phyloP scores from a whole-genome alignment of 306 rosid genomes.

The Casuarina equisetifolia region DNA sequence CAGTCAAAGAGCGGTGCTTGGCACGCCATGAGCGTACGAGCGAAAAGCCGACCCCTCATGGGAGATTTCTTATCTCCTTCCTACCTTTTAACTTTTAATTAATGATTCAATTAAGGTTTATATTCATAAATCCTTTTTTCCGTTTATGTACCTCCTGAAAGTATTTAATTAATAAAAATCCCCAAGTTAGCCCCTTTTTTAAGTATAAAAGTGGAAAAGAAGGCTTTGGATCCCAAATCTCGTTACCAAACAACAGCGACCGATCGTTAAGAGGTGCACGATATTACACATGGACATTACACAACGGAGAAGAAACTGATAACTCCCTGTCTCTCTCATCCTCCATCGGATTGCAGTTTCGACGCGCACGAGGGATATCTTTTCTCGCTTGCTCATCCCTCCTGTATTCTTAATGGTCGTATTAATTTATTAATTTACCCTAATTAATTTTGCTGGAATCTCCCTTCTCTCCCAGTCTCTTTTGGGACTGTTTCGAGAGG shows the following conservation, averaged over 20 bases:
- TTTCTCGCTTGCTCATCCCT: constrained; percentile 8
- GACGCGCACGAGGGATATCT: constrained; percentile 12
- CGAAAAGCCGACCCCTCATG: neutral
- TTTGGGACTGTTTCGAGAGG: constrained; percentile 22
- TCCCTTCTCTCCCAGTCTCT: constrained; percentile 6
- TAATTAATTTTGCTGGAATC: neutral
- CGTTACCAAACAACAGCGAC: constrained; percentile 16
- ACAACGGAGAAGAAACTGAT: constrained; percentile 13
- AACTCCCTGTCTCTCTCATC: neutral
- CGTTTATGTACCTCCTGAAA: too few species aligned
- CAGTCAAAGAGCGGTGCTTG: constrained; percentile 2
- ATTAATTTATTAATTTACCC: neutral
- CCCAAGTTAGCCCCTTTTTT: neutral
- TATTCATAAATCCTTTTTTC: too few species aligned
- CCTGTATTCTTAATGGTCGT: neutral
- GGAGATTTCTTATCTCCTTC: too few species aligned
- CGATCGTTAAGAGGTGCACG: neutral
- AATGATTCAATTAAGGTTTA: too few species aligned
- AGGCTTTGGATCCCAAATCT: constrained; percentile 1
- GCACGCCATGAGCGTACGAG: constrained; percentile 18
- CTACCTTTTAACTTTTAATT: too few species aligned
- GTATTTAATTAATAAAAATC: too few species aligned
- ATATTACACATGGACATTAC: neutral
- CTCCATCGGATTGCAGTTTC: constrained; percentile 4
- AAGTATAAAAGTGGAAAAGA: neutral